These are phyloP conservation scores for Pseudocercospora vitis DNA, from an alignment of 2,329 filamentous ascomycete species.

Conservation along the genomic window DNA sequence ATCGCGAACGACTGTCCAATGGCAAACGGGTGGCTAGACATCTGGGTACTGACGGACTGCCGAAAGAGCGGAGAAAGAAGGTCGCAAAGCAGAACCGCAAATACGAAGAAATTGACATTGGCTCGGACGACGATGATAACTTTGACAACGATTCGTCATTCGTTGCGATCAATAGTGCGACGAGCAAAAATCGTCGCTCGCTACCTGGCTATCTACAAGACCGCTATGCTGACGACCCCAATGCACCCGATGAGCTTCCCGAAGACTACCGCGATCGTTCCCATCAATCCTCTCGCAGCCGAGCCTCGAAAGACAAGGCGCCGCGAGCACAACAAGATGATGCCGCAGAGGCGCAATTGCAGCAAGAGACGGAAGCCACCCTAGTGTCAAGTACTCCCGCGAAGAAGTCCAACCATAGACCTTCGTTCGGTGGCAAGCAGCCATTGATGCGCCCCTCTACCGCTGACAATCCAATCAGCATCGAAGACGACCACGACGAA, in stretches of 20 bases:
- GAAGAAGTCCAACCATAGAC: conserved; percentile 5
- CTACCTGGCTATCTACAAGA: conserved; percentile 44
- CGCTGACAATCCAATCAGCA: conserved; percentile 35
- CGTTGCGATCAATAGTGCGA: conserved; percentile 21
- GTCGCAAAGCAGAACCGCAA: conserved; percentile 25
- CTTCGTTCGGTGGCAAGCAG: conserved; percentile 33
- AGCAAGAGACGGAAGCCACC: conserved; percentile 17
- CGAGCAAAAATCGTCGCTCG: conserved; percentile 23
- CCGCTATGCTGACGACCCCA: conserved; percentile 42
- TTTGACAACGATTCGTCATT: conserved; percentile 14
- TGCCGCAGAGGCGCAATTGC: conserved; percentile 17
- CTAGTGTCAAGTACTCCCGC: conserved; percentile 7
- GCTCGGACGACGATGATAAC: conserved; percentile 46
- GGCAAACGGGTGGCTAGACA: conserved; percentile 28
- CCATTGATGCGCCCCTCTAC: conserved; percentile 36
- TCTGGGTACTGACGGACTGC: conserved; percentile 19
- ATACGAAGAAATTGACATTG: conserved; percentile 50
- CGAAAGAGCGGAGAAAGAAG: conserved; percentile 25
- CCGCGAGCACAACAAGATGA: conserved; percentile 8
- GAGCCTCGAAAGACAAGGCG: conserved; percentile 11
- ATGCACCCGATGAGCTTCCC: conserved; percentile 47
- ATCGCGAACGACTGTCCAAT: conserved; percentile 37
- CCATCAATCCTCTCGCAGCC: background rate
- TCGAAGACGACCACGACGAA: conserved; percentile 34
- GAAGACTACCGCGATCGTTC: conserved; percentile 42